Base-by-base conservation (phyloP, 108 stramenopile genomes). In the Nannochloropsis gaditana region DNA sequence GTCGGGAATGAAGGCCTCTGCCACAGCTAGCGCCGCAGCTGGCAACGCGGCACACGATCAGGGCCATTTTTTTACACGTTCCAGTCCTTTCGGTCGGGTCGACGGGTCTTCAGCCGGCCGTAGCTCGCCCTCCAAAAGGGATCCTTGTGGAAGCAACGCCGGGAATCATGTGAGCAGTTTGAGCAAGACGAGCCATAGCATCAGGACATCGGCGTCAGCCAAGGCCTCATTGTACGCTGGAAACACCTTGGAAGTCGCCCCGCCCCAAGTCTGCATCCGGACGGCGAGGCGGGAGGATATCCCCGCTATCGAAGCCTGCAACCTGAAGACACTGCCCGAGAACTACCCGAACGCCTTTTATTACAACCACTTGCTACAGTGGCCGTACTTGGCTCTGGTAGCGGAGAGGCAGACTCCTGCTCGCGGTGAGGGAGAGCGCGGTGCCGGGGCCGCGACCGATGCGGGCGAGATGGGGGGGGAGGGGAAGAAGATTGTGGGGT, bases 301-400 rank as follows among this genome's bases (percentile, higher is more conserved):
- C 84, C 41, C 44, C 11, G 45, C 81, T 41, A 88, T 88, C 59
- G 42, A 50, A 43, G 44, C 44, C 80, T 79, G 45, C 44, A 88
- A 88, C 43, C 44, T 88, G 42, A 82, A 82, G 82, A 88, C 87
- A 11, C 81, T 88, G 43, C 87, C 87, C 9, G 87, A 88, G 81
- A 88, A 88, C 50, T 88, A 88, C 73, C 79, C 87, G 21, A 45
- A 83, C 9, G 82, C 84, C 84, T 88, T 88, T 43, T 88, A 88
- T 81, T 81, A 84, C 9, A 88, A 82, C 9, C 87, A 88, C 43
- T 50, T 88, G 15, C 50, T 81, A 21, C 80, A 88, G n/a, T 88
- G 84, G 84, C 87, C 87, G 42, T 47, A 88, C 17, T 59, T 88
- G 59, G 84, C 87, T 43, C 44, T 88, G 0, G 87, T 88, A 21